Base-by-base conservation (phyloP, 495 filamentous ascomycete genomes). In the Aspergillus sparsus region DNA sequence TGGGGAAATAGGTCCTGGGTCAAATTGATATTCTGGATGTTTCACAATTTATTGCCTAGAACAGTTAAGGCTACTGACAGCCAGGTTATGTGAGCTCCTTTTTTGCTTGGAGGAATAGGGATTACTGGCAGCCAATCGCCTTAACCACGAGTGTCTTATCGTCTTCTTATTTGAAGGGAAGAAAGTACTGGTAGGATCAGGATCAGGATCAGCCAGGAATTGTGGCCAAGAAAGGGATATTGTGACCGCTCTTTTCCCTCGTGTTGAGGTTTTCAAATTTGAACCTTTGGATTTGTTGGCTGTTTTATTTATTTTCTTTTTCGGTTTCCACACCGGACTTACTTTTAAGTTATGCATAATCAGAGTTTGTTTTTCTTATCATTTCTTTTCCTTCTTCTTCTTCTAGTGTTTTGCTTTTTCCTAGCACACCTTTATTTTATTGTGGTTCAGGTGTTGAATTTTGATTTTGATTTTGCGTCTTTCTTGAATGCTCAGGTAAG, bases 331-430 rank as follows among this genome's bases (percentile, higher is more conserved):
- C 12, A 46, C n/a, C 44, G 44, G 44, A 47, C 44, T 47, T 47
- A 47, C 44, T 33, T 34, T 51, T 34, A 51, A 51, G 49, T 51
- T 51, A 51, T 51, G 49, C 32, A 51, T 51, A 51, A 51, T 11
- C 21, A 51, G 15, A 34, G 49, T 32, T 51, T 51, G 49, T 51
- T 34, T 51, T 51, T 51, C 21, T 33, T 7, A 6, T 46, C 44
- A 8, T 46, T 46, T 46, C 3, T 32, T 50, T 50, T 50, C 27
- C n/a, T 32, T n/a, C n/a, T n/a, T n/a, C 21, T 27, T 3, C 21
- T 27, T 27, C 21, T 1, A 27, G 21, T 12, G 8, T 51, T 34
- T 51, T 51, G 31, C 31, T 51, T 51, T 51, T 51, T 51, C 16
- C 5, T 47, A 27, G 21, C 21, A 27, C 21, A 27, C 21, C 21